phyloP scores from a whole-genome alignment of 805 yeast species.

The Debaryomyces hansenii region DNA sequence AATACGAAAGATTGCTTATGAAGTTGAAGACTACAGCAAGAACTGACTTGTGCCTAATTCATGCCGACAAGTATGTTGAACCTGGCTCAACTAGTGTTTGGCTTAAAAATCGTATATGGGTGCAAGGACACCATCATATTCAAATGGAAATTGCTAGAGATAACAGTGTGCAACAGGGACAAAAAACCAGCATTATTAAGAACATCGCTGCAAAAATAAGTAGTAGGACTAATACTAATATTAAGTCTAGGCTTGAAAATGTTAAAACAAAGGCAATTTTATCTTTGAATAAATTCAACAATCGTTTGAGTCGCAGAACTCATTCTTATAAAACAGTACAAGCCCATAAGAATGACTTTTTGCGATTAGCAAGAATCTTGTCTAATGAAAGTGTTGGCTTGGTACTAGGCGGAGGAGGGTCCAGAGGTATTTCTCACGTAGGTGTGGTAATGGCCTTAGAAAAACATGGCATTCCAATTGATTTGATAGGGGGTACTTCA shows the following conservation, averaged over 20 bases:
- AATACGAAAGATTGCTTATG: constrained; percentile 74
- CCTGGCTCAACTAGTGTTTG: constrained; percentile 86
- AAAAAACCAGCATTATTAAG: constrained; percentile 25
- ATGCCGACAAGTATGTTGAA: constrained; percentile 75
- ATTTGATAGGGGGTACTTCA: constrained; percentile 93
- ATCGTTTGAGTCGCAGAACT: constrained; percentile 18
- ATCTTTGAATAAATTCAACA: constrained; percentile 25
- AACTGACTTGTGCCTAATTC: constrained; percentile 81
- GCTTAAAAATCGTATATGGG: constrained; percentile 87
- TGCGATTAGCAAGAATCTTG: constrained; percentile 82
- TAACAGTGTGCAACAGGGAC: constrained; percentile 12
- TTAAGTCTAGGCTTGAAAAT: constrained; percentile 30
- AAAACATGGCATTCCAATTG: constrained; percentile 90
- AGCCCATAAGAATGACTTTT: constrained; percentile 81
- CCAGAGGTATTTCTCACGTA: constrained; percentile 88
- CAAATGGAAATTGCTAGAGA: constrained; percentile 54
- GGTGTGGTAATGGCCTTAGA: constrained; percentile 91
- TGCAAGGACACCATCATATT: constrained; percentile 89
- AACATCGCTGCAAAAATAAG: constrained; percentile 38
- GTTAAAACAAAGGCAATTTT: constrained; percentile 30
- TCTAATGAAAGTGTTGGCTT: constrained; percentile 94
- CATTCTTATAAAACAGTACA: constrained; percentile 31
- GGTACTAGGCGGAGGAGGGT: constrained; percentile 97
- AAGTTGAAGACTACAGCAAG: constrained; percentile 81
- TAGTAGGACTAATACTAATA: constrained; percentile 32